Evolutionary conservation across 495 filamentous ascomycete species (phyloP).

Genomic region (Penicillium pancosmium): DNA sequence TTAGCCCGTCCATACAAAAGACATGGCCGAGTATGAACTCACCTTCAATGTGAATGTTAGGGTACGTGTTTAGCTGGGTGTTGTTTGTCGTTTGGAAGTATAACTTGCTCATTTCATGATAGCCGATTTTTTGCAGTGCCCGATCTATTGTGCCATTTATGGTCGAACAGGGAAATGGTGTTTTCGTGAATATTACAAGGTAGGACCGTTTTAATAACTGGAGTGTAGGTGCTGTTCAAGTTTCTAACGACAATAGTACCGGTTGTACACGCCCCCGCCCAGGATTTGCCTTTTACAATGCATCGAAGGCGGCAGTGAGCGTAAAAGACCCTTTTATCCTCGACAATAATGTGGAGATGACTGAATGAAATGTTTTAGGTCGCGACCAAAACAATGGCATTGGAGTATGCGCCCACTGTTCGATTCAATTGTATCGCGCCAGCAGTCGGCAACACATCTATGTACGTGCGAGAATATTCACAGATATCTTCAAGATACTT

Average conservation of each 20-base stretch:
- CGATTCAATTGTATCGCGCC: slow-evolving; percentile 20
- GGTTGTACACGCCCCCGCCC: slow-evolving; percentile 9
- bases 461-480: slow-evolving; percentile 1
- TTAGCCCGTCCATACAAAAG: not conserved
- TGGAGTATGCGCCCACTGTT: slow-evolving; percentile 14
- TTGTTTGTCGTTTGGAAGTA: not conserved
- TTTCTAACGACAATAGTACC: slow-evolving; percentile 8
- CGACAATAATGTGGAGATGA: not conserved
- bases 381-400: slow-evolving; percentile 28
- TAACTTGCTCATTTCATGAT: not conserved
- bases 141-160: slow-evolving; percentile 11
- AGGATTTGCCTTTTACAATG: slow-evolving; percentile 28
- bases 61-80: not conserved
- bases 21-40: not conserved
- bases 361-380: slow-evolving; percentile 8
- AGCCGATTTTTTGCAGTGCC: slow-evolving; percentile 16
- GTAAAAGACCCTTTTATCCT: slow-evolving; percentile 9
- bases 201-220: not conserved
- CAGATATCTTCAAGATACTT: not conserved
- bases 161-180: slow-evolving; percentile 14
- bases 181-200: slow-evolving; percentile 18
- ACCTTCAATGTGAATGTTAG: not conserved
- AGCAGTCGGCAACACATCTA: slow-evolving; percentile 16
- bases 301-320: slow-evolving; percentile 46
- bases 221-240: not conserved